Evolutionary conservation across 768 basidiomycete species (phyloP), one percentile per base, ranked within the genome.

Genomic region (Trichaptum fuscoviolaceum): DNA sequence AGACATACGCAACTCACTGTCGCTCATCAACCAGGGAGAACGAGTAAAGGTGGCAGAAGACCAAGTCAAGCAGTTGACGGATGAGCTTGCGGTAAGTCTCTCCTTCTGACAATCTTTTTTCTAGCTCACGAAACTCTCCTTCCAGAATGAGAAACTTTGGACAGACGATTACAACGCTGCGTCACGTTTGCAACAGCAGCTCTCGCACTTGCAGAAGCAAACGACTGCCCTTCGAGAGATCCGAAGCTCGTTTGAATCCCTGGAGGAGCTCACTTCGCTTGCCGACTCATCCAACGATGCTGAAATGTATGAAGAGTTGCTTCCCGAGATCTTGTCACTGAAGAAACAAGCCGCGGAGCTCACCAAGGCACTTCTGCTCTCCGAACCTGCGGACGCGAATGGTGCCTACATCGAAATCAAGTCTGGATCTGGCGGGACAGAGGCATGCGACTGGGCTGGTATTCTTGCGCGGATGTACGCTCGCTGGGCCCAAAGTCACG

Each of bases 381-480:
- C 59, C 24, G 59, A 61, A 24, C 59, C 59, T 2, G 24, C 30
- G 17, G 59, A 61, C 15, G 59, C 59, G 59, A 61, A 61, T 24
- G 24, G 25, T 23, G 59, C 59, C 15, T 61, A 61, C 59, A 61
- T 61, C 59, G 59, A 61, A 25, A 61, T 61, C 24, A 61, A 61
- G 30, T 25, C 59, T 25, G 59, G 59, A 25, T 61, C 59, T 9
- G 59, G 59, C 18, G 59, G 59, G 15, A 61, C 59, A 23, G 59
- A 61, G 30, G 59, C 59, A 12, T 61, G 59, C 30, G 59, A 61
- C 59, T 61, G 59, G 59, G 59, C 59, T 15, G 59, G 59, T 4
- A 61, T 61, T 25, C 59, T 61, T 34, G 30, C 59, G 24, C 24
- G 59, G 17, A 61, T 61, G 59, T 61, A 61, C 59, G 24, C 30